A percentile compares a stretch with the other conserved stretches of the same genome.
phyloP scores from a whole-genome alignment of 139 green algal genomes.

The Pycnococcus provasolii region DNA sequence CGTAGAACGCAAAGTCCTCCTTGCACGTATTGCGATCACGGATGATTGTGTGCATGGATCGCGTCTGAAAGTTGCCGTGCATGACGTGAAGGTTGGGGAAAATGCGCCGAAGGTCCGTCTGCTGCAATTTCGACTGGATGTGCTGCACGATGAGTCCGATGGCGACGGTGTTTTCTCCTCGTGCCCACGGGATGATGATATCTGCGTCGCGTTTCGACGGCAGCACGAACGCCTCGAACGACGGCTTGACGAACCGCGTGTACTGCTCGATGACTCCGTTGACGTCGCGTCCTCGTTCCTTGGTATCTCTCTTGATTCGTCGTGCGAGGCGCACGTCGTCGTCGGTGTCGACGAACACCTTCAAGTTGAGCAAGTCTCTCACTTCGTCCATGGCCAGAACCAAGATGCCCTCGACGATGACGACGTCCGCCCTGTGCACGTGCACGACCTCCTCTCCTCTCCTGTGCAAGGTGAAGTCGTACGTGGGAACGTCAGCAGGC shows the following conservation, averaged over 20 bases:
- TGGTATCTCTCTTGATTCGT: conserved; percentile 83
- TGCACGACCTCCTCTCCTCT: conserved; percentile 21
- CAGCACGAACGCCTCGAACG: conserved; percentile 79
- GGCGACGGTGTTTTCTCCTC: conserved; percentile 61
- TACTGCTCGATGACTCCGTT: conserved; percentile 87
- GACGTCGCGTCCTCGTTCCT: conserved; percentile 67
- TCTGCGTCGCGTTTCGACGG: conserved; percentile 73
- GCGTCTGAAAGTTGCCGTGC: conserved; percentile 79
- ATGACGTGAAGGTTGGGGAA: conserved; percentile 82
- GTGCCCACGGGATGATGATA: conserved; percentile 85
- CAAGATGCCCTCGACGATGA: conserved; percentile 95
- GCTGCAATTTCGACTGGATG: conserved; percentile 83
- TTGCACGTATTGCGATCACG: conserved; percentile 64
- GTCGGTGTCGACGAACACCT: conserved; percentile 71
- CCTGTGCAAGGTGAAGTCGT: conserved; percentile 86
- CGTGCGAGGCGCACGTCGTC: conserved; percentile 87
- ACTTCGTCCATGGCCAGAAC: conserved; percentile 74
- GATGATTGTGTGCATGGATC: conserved; percentile 96
- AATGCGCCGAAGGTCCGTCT: conserved; percentile 80
- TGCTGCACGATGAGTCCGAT: conserved; percentile 97
- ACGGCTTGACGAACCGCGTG: conserved; percentile 84
- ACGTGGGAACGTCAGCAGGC: conserved; percentile 67
- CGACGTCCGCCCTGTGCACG: conserved; percentile 71
- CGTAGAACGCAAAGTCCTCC: conserved; percentile 92
- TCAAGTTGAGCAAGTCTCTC: conserved; percentile 80